Evolutionary conservation across 2,329 filamentous ascomycete species (phyloP), one percentile per base, ranked within the genome.

Genomic region (Claviceps fusiformis): DNA sequence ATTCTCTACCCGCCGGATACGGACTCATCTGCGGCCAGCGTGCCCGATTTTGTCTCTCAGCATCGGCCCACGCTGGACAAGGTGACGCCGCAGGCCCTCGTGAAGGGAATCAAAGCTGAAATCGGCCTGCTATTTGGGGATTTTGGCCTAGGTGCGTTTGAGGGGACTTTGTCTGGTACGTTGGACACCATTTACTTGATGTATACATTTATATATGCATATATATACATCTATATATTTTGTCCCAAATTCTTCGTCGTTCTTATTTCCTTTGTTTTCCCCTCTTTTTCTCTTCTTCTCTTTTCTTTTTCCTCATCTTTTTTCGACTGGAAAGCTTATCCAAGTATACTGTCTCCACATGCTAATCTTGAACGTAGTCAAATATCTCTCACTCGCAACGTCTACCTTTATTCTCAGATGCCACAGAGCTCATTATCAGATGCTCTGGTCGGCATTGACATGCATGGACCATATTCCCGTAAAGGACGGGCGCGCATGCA

Each of bases 361-460:
- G 5, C 10, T 24, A 10, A 7, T 49, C 17, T 39, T 49, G 31
- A 15, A 27, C 52, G 8, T 60, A 92, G 89, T 98, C 54, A 95
- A 95, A 75, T 98, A 98, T 68, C 78, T 95, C 53, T 95, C 90
- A 1, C 77, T 83, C 3, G 87, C 90, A n/a, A 98, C 93, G 0
- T 95, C 89, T 6, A 98, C 92, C 1, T 89, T 92, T 54, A 98
- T 98, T 57, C 76, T 98, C 44, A 82, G 87, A 59, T 89, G 91
- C 60, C 82, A 88, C 3, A 83, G 93, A 56, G 82, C 84, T 17
- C 85, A 95, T 61, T 95, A 91, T 67, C 81, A 89, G 50, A 79
- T 96, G 59, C 84, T 95, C 5, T 98, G 93, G 93, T 85, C 90
- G 0, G 88, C 90, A 0, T 73, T 98, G 54, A 88, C 89, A 0